A percentile compares a stretch with the other conserved stretches of the same genome.
These are phyloP conservation scores for Zelonia costaricensis DNA, from an alignment of 208 protist species.

Conservation along the genomic window DNA sequence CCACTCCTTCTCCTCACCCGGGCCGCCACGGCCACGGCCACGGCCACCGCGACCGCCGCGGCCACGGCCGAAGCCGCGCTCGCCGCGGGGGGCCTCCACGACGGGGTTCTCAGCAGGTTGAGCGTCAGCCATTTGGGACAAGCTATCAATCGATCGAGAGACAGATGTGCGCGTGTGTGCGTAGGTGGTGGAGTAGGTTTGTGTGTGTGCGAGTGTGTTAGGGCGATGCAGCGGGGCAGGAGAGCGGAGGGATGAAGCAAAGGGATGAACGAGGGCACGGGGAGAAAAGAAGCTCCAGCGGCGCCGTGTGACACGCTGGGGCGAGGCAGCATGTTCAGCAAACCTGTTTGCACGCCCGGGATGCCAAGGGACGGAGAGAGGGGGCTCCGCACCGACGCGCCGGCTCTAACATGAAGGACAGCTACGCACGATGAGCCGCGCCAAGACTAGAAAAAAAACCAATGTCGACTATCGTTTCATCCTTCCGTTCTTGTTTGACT, in stretches of 20 bases:
- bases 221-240: neutral
- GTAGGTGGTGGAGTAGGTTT: neutral
- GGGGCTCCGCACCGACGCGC: too few species aligned
- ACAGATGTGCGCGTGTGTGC: neutral
- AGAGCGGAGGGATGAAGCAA: neutral
- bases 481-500: too few species aligned
- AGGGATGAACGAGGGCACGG: too few species aligned
- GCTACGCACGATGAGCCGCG: too few species aligned
- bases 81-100: slow-evolving; percentile 38
- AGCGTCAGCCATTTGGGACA: slow-evolving; percentile 73
- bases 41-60: slow-evolving; percentile 46
- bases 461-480: too few species aligned
- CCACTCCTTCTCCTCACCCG: slow-evolving; percentile 35
- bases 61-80: slow-evolving; percentile 70
- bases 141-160: neutral
- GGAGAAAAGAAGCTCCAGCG: neutral
- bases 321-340: neutral
- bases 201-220: neutral
- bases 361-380: too few species aligned
- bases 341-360: too few species aligned
- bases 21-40: slow-evolving; percentile 65
- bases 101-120: slow-evolving; percentile 39
- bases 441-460: too few species aligned
- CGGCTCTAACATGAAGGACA: too few species aligned
- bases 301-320: neutral